Conservation (phyloP, 2,329 filamentous ascomycete species). For the Botrytis sinoallii region DNA sequence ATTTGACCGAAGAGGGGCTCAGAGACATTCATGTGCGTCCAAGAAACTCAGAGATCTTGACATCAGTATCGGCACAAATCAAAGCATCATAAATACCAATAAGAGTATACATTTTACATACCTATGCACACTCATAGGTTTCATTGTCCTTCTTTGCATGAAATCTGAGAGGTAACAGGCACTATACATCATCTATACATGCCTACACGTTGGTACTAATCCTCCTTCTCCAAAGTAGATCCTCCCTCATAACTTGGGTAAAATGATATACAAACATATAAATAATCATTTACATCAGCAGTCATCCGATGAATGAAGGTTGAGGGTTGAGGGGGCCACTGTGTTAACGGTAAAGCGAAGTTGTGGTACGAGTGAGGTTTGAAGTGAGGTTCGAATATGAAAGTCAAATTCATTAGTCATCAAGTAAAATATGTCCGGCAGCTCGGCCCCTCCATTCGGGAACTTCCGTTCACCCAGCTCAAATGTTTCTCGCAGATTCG, state of each 20-base stretch:
- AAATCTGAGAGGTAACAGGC: background rate
- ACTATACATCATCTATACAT: background rate
- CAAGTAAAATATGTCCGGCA: background rate
- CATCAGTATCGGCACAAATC: background rate
- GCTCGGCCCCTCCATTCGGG: slow-evolving; percentile 13
- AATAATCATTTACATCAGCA: background rate
- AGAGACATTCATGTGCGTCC: background rate
- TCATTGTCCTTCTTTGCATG: background rate
- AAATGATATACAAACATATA: background rate
- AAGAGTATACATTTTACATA: background rate
- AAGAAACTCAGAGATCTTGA: background rate
- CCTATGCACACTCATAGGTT: background rate
- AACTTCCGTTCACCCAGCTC: background rate
- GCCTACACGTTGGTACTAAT: background rate
- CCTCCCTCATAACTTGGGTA: background rate
- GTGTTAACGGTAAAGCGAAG: too few species aligned
- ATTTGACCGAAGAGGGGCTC: background rate
- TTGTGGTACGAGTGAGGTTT: background rate
- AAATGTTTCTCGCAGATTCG: slow-evolving; percentile 16
- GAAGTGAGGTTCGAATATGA: background rate
- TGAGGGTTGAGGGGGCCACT: background rate
- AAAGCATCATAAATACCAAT: background rate
- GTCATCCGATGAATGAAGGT: background rate
- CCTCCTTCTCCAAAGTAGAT: background rate
- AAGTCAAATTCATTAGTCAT: background rate